Percentiles rank a stretch among this genome's conserved stretches.
Conservation (phyloP, 2,329 filamentous ascomycete species). For the Trichoderma hamatum region DNA sequence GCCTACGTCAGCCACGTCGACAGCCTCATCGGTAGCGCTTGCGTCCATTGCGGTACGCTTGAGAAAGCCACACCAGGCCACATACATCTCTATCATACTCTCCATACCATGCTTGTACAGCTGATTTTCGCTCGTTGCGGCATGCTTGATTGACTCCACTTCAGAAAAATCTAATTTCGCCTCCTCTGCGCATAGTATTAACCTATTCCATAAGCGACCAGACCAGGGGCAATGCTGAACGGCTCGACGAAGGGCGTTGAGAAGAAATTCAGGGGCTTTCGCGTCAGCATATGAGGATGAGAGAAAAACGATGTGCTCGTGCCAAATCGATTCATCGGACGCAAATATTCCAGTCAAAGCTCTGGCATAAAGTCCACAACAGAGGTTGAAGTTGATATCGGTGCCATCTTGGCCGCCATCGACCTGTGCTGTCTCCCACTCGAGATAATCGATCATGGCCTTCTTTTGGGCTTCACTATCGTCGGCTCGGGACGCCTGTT, state of each 20-base stretch:
- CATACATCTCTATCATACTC: constrained; percentile 86
- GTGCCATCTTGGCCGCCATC: constrained; percentile 53
- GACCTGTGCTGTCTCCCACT: constrained; percentile 75
- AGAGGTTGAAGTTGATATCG: constrained; percentile 53
- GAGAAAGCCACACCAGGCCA: constrained; percentile 92
- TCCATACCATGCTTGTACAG: constrained; percentile 85
- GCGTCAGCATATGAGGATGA: constrained; percentile 49
- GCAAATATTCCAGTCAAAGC: constrained; percentile 72
- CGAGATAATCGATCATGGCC: constrained; percentile 69
- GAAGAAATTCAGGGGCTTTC: constrained; percentile 49
- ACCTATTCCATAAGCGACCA: constrained; percentile 86
- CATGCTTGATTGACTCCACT: constrained; percentile 88
- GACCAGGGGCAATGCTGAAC: constrained; percentile 94
- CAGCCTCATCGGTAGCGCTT: constrained; percentile 75
- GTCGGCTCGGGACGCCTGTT: constrained; percentile 57
- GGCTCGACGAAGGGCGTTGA: constrained; percentile 77
- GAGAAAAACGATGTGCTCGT: constrained; percentile 79
- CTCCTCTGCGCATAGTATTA: constrained; percentile 81
- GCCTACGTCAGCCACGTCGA: constrained; percentile 88
- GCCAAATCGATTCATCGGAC: constrained; percentile 76
- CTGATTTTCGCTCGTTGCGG: constrained; percentile 82
- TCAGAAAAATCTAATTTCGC: constrained; percentile 75
- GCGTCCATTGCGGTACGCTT: constrained; percentile 80
- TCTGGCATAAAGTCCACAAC: constrained; percentile 73
- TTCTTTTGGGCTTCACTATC: constrained; percentile 59